Conservation (phyloP, 1,284 basidiomycete genomes). For the Puccinia triticina region DNA sequence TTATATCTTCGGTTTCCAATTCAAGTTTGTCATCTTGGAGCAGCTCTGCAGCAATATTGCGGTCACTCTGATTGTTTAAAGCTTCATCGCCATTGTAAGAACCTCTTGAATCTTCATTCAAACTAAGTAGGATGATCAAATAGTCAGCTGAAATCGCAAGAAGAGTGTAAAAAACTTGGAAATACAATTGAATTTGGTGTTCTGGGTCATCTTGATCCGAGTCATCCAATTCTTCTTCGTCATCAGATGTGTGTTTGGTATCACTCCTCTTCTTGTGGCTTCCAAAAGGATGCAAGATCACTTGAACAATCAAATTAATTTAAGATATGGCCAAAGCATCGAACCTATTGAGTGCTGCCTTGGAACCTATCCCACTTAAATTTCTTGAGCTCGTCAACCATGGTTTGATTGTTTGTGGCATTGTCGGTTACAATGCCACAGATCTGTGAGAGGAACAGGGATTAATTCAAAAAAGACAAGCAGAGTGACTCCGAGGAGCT, state of each 20-base stretch:
- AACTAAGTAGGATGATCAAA: too few relatives aligned
- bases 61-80: not conserved
- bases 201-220: too few relatives aligned
- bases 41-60: not conserved
- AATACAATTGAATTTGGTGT: too few relatives aligned
- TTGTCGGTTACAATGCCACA: constrained; percentile 32
- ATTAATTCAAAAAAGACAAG: not conserved
- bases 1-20: not conserved
- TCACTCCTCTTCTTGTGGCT: constrained; percentile 26
- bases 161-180: too few relatives aligned
- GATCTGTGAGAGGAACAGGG: not conserved
- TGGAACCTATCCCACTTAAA: constrained; percentile 8
- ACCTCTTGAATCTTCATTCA: too few relatives aligned
- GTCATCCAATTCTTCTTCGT: not conserved
- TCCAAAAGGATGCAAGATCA: constrained; percentile 29
- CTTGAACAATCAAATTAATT: too few relatives aligned
- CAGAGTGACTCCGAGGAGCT: not conserved
- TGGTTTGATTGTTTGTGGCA: not conserved
- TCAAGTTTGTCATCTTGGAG: not conserved
- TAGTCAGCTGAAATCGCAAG: not conserved
- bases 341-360: not conserved
- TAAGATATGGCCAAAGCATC: not conserved
- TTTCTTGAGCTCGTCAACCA: not conserved
- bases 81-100: too few relatives aligned
- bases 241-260: not conserved